Evolutionary conservation across 352 stramenopile genomes (phyloP), one percentile per base, ranked within the genome.

Genomic region (Plasmopara viticola): DNA sequence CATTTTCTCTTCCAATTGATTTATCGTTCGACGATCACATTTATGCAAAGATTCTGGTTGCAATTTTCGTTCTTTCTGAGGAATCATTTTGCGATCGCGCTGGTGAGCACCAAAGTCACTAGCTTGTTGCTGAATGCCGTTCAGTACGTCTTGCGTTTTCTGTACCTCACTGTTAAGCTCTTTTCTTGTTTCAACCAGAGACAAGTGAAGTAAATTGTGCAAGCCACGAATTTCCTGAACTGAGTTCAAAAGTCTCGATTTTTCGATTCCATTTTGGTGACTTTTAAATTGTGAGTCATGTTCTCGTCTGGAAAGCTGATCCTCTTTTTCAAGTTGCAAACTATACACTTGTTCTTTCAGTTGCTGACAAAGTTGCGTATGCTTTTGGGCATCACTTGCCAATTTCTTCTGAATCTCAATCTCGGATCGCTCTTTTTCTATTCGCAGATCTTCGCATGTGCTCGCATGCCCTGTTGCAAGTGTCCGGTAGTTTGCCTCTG

Each of bases 21-120:
- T 62, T 9, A 77, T 64, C 7, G 56, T 70, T 54, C 78, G 72
- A 2, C 62, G 54, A 29, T 82, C 64, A 15, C 80, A 78, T 50
- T 86, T 84, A 15, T 73, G 46, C 29, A 82, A 70, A 9, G 70
- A 64, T 31, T 86, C 68, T 0, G 82, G 54, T 53, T 83, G 72
- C 20, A 84, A 72, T 28, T 83, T 78, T 31, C 62, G 62, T 34
- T 64, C 76, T 48, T 84, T 72, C 46, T 68, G 66, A 9, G 65
- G 61, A 44, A 74, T 55, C 53, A 82, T 68, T 6, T 75, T 62
- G 5, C 65, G 65, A 12, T 76, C 61, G 18, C 73, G 78, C 48
- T 80, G 66, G 10, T 68, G 60, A 15, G 84, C 70, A 0, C 66
- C 70, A 25, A 82, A 46, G 50, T 82, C 72, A 28, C 60, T 67